Evolutionary conservation across 768 basidiomycete genomes (phyloP).

Genomic region (Suillus cothurnatus): DNA sequence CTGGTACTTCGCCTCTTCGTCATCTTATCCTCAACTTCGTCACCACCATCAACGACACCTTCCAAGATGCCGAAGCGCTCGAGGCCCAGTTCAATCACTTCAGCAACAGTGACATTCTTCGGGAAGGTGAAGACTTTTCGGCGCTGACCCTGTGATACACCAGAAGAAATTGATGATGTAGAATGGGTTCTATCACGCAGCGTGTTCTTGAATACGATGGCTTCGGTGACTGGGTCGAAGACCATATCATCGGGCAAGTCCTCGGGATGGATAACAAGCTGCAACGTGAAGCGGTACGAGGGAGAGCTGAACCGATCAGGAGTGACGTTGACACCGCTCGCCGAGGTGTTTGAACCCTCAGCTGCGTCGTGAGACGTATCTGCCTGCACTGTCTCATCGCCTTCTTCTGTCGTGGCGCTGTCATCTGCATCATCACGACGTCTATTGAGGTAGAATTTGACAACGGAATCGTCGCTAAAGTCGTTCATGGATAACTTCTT

Average conservation of each 20-base stretch:
- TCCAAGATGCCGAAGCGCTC: constrained; percentile 95
- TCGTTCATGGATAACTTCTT: constrained; percentile 95
- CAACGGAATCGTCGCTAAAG: constrained; percentile 94
- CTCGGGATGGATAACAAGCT: constrained; percentile 82
- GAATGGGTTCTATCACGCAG: constrained; percentile 57
- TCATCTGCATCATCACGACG: constrained; percentile 47
- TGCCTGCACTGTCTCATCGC: constrained; percentile 42
- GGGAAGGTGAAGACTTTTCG: constrained; percentile 90
- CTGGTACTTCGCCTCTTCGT: constrained; percentile 76
- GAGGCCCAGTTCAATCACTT: constrained; percentile 90
- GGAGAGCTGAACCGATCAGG: constrained; percentile 82
- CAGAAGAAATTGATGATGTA: constrained; percentile 46
- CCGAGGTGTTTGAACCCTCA: constrained; percentile 20
- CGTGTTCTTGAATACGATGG: constrained; percentile 85
- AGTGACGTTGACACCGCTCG: constrained; percentile 47
- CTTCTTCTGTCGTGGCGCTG: constrained; percentile 48
- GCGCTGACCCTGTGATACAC: constrained; percentile 61
- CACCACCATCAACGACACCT: constrained; percentile 98
- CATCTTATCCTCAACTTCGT: constrained; percentile 94
- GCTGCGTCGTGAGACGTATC: constrained; percentile 39
- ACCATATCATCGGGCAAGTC: constrained; percentile 95
- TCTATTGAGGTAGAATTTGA: constrained; percentile 94
- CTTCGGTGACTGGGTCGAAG: constrained; percentile 91
- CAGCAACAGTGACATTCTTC: constrained; percentile 93
- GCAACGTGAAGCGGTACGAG: constrained; percentile 81